Evolutionary conservation across 129 eudicot species (phyloP).

Genomic region (Flaveria brownii): DNA sequence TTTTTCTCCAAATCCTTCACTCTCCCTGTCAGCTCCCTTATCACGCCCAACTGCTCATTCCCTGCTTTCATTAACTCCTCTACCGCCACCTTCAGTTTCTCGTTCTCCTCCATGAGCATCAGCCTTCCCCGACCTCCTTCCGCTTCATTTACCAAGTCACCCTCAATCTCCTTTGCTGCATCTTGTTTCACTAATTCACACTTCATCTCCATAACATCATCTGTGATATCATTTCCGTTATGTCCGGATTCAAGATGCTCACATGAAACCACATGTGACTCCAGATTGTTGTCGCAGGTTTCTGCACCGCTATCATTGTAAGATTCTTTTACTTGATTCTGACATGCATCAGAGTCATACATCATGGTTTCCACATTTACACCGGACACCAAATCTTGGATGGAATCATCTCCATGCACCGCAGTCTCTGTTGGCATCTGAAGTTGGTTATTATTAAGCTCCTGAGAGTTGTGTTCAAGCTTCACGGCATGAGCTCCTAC

Average conservation of each 20-base stretch:
- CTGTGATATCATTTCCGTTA: neutral
- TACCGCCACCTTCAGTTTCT: constrained; percentile 51
- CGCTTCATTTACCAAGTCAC: neutral
- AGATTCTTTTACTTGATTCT: neutral
- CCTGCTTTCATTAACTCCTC: constrained; percentile 62
- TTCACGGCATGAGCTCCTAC: neutral
- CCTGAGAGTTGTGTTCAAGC: neutral
- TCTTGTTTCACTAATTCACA: no score
- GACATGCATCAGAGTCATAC: neutral
- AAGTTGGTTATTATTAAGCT: neutral
- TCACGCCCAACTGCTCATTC: constrained; percentile 53
- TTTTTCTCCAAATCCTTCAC: constrained; percentile 73
- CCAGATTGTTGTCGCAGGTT: neutral
- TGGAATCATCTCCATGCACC: neutral
- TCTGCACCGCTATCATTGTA: no score
- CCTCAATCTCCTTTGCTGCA: neutral
- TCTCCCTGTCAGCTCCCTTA: constrained; percentile 56
- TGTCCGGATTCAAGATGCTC: no score
- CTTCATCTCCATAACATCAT: neutral
- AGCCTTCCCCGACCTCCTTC: constrained; percentile 28
- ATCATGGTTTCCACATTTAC: neutral
- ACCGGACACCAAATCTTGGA: no score
- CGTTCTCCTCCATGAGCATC: constrained; percentile 50
- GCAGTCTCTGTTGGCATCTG: neutral
- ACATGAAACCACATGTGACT: neutral